Percentiles rank a stretch among this genome's conserved stretches.
phyloP scores from a whole-genome alignment of 2,329 filamentous ascomycete genomes.

The Arthrobotrys megalospora region DNA sequence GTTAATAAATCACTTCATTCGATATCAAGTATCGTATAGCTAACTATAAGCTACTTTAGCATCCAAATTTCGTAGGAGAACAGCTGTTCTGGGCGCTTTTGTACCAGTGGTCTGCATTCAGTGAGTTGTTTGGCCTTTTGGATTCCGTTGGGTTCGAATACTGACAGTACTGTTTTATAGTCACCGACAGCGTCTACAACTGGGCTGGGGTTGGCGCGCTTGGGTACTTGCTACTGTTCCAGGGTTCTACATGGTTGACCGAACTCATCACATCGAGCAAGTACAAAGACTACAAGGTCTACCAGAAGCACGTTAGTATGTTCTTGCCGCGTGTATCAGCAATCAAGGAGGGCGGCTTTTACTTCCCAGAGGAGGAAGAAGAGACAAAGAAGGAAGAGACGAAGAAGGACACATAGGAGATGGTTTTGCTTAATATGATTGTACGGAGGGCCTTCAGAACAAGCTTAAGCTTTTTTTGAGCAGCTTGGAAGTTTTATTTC shows the following conservation, averaged over 20 bases:
- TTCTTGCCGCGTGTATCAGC: conserved; percentile 77
- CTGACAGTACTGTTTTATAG: conserved; percentile 62
- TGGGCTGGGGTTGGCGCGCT: conserved; percentile 83
- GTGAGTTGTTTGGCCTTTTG: conserved; percentile 16
- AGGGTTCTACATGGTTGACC: conserved; percentile 88
- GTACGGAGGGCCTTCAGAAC: background rate
- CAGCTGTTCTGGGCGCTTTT: conserved; percentile 89
- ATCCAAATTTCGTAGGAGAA: conserved; percentile 95
- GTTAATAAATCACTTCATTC: background rate
- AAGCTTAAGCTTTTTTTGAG: background rate
- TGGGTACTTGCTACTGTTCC: conserved; percentile 84
- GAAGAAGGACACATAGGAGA: conserved; percentile 26
- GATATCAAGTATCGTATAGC: background rate
- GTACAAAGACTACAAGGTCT: conserved; percentile 88
- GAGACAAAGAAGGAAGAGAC: background rate
- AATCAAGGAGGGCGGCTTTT: conserved; percentile 50
- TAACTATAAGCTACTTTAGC: conserved; percentile 70
- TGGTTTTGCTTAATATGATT: background rate
- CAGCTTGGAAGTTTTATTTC: background rate
- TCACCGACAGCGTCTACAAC: conserved; percentile 79
- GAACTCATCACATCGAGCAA: conserved; percentile 85
- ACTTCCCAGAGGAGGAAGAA: conserved; percentile 44
- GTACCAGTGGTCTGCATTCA: conserved; percentile 87
- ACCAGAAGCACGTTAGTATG: conserved; percentile 85
- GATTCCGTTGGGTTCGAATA: too few relatives aligned